Evolutionary conservation across 2,329 filamentous ascomycete genomes (phyloP).

Genomic region (Dothistroma pini): DNA sequence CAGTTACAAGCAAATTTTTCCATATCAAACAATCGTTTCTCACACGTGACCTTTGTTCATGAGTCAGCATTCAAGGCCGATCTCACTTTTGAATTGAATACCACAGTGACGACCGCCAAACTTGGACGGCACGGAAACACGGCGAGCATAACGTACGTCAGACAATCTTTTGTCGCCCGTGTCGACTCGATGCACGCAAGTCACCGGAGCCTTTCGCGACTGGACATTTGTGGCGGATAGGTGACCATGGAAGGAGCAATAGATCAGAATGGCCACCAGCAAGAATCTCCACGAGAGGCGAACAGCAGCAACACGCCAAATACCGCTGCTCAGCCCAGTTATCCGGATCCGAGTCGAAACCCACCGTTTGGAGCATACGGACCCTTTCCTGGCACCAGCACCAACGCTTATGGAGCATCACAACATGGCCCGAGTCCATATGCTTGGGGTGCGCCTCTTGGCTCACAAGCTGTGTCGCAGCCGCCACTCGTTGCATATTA

Average conservation of each 20-base stretch:
- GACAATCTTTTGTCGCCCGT: neutral
- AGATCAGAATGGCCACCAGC: neutral
- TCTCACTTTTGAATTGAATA: neutral
- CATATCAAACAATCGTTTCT: neutral
- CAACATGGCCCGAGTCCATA: neutral
- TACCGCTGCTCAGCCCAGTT: neutral
- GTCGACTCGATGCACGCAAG: neutral
- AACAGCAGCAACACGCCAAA: neutral
- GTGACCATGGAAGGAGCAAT: neutral
- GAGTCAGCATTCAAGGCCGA: neutral
- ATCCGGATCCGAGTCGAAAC: neutral
- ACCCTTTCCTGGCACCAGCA: neutral
- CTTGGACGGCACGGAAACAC: too few species aligned
- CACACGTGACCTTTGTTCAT: neutral
- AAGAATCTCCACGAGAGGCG: neutral
- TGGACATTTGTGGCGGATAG: slow-evolving; percentile 1
- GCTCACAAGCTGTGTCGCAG: neutral
- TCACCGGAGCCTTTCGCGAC: neutral
- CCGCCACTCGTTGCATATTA: neutral
- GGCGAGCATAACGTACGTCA: too few species aligned
- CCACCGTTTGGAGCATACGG: neutral
- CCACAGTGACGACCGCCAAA: too few species aligned
- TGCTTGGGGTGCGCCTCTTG: neutral
- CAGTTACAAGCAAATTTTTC: neutral
- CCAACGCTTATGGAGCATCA: neutral